Evolutionary conservation across 2,329 filamentous ascomycete genomes (phyloP).

Genomic region (Botrytis squamosa): DNA sequence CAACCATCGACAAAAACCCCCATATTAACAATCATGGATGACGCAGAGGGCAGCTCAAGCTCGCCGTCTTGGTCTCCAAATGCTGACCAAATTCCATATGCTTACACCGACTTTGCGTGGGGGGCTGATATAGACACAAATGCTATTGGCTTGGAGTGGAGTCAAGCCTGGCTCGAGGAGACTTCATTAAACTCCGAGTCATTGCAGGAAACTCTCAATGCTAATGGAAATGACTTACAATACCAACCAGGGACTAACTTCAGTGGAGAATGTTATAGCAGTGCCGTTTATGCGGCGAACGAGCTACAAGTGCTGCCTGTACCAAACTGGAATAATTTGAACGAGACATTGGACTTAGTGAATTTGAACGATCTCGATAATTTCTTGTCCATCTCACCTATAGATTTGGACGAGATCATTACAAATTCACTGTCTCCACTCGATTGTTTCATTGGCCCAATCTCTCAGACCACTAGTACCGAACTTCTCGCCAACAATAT

Average conservation of each 20-base stretch:
- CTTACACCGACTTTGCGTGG: neutral
- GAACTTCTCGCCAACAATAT: neutral
- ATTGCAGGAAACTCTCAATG: neutral
- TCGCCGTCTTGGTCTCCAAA: neutral
- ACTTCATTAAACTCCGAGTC: neutral
- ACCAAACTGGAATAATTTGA: neutral
- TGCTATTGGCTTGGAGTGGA: neutral
- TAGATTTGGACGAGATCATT: neutral
- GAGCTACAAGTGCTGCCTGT: neutral
- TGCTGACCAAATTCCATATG: neutral
- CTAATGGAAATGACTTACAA: neutral
- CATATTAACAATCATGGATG: constrained; percentile 6
- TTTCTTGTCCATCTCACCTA: neutral
- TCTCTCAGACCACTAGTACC: neutral
- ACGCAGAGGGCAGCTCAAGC: neutral
- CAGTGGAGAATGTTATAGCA: neutral
- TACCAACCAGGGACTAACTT: neutral
- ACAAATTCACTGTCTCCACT: neutral
- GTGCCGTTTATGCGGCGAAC: neutral
- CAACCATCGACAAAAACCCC: constrained; percentile 1
- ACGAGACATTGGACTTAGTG: neutral
- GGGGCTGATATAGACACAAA: neutral
- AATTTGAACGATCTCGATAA: neutral
- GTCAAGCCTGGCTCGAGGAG: neutral
- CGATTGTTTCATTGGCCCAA: neutral